A percentile compares a stretch with the other conserved stretches of the same genome.
phyloP scores from a whole-genome alignment of 2,329 filamentous ascomycete species.

The Elsinoe australis region DNA sequence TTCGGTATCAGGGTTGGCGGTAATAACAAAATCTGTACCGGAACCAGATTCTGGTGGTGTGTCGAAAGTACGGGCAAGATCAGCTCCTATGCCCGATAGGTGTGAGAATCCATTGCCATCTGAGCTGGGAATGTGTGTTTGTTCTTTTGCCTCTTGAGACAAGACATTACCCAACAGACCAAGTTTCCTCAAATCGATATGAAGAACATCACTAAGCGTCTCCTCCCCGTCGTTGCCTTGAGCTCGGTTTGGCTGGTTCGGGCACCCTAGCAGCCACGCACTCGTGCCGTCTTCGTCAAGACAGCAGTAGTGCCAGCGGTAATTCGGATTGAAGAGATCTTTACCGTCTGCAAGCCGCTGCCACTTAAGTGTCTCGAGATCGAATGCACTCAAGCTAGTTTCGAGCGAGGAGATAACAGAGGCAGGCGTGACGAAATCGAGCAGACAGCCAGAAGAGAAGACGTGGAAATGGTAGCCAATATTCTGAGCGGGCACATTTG shows the following conservation, averaged over 20 bases:
- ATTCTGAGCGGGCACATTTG: slow-evolving; percentile 77
- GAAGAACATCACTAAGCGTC: slow-evolving; percentile 88
- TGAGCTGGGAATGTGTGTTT: slow-evolving; percentile 42
- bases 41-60: slow-evolving; percentile 74
- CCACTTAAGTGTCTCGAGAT: slow-evolving; percentile 82
- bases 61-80: slow-evolving; percentile 82
- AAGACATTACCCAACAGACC: slow-evolving; percentile 76
- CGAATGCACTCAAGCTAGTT: slow-evolving; percentile 82
- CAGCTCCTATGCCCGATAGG: slow-evolving; percentile 64
- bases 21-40: slow-evolving; percentile 85
- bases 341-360: slow-evolving; percentile 89
- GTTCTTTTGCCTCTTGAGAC: slow-evolving; percentile 35
- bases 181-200: slow-evolving; percentile 85
- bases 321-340: slow-evolving; percentile 86
- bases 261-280: slow-evolving; percentile 92
- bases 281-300: slow-evolving; percentile 93
- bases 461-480: slow-evolving; percentile 92
- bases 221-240: slow-evolving; percentile 71
- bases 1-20: slow-evolving; percentile 62
- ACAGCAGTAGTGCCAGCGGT: slow-evolving; percentile 96
- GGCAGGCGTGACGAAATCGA: slow-evolving; percentile 90
- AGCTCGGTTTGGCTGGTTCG: slow-evolving; percentile 63
- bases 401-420: slow-evolving; percentile 79
- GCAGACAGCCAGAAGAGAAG: slow-evolving; percentile 82
- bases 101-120: slow-evolving; percentile 46